Evolutionary conservation across 148 eudicot species (phyloP), one percentile per base, ranked within the genome.

Genomic region (Cornus florida): DNA sequence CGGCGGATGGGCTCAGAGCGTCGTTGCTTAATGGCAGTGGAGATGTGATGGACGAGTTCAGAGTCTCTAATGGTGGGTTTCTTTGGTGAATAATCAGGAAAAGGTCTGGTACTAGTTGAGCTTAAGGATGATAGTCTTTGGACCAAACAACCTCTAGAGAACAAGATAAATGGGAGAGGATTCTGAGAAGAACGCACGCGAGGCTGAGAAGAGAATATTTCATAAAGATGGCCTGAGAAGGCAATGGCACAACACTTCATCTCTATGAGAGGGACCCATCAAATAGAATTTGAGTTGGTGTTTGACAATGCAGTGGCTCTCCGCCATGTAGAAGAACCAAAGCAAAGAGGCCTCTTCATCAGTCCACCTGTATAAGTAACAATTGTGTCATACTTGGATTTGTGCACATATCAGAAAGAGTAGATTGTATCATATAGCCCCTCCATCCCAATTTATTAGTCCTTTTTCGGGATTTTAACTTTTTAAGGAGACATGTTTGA

Each of bases 41-140:
- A 88, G 78, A 95, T 74, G 77, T 72, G 77, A 60, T 93, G 87
- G 74, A 93, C 89, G 53, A 93, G 78, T 81, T 93, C 97, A 79
- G 93, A 89, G 86, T 95, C 97, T 76, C 77, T 76, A 33, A 88
- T 78, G 33, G 86, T 83, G 62, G 93, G 97, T 73, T 86, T 93
- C 78, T 82, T 93, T 0, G 94, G 92, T 60, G 93, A 92, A 82
- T 88, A 95, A 87, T 85, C 90, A 14, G 94, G 99, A 74, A 93
- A 93, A 10, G 91, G 92, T 77, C 99, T 85, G 41, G 78, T 28
- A 74, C 62, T 79, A 56, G 86, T 73, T 59, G 88, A 88, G 69
- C 86, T 81, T 20, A 82, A 73, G 56, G 90, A 31, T 57, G 87
- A 86, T 10, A 72, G 59, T 31, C 72, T 90, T 65, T 72, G 82